Evolutionary conservation across 192 early-diverging fungal species (phyloP).

Genomic region (Coemansia sp.): DNA sequence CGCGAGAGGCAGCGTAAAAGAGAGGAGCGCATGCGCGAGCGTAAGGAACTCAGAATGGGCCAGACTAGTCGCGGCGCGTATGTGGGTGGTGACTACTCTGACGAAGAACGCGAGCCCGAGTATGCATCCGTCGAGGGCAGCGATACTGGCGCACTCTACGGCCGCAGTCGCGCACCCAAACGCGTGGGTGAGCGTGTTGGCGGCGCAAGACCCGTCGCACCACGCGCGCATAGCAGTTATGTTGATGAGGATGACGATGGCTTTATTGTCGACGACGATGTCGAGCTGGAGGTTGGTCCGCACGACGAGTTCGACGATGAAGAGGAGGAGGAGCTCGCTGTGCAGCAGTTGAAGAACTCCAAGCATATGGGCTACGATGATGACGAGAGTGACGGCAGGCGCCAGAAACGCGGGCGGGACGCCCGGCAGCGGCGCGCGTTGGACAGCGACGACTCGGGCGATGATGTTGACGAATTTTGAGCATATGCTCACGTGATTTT

Average conservation of each 20-base stretch:
- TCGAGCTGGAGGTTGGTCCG: conserved; percentile 47
- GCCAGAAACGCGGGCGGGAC: conserved; percentile 13
- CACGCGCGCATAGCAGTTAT: conserved; percentile 21
- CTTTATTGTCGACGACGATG: conserved; percentile 52
- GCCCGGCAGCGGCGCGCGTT: conserved; percentile 36
- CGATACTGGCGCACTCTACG: conserved; percentile 1
- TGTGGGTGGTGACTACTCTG: conserved; percentile 30
- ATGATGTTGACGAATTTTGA: conserved; percentile 25
- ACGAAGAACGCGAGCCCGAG: conserved; percentile 20
- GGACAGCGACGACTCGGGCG: conserved; percentile 39
- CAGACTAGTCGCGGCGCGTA: conserved; percentile 15
- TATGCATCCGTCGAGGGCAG: conserved; percentile 12
- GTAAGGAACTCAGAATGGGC: conserved; percentile 29
- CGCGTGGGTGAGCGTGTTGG: conserved; percentile 12
- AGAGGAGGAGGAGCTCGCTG: conserved; percentile 42
- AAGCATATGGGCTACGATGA: conserved; percentile 23
- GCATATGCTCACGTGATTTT: not conserved
- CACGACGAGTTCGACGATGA: conserved; percentile 51
- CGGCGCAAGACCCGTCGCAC: not conserved
- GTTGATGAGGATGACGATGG: conserved; percentile 45
- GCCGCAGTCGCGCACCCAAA: conserved; percentile 6
- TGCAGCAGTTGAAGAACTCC: conserved; percentile 31
- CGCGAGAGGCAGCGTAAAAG: conserved; percentile 44
- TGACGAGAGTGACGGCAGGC: conserved; percentile 17
- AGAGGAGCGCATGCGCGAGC: conserved; percentile 42